Evolutionary conservation across 331 rosid genomes (phyloP).

Genomic region (Rhamnella rubrinervis): DNA sequence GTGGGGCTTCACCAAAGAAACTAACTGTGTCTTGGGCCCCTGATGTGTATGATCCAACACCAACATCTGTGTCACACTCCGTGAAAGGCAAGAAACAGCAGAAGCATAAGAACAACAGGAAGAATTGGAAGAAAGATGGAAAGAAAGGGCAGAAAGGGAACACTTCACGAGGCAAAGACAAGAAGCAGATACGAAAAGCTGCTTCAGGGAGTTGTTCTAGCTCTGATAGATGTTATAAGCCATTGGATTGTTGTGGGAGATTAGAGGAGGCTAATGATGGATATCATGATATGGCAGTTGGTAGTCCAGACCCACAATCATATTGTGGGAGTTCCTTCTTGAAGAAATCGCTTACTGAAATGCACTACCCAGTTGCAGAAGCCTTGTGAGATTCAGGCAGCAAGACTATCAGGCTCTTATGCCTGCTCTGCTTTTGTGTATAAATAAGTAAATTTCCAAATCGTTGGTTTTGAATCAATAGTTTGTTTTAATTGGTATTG

Average conservation of each 20-base stretch:
- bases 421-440: no score
- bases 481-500: no score
- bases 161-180: constrained; percentile 61
- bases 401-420: no score
- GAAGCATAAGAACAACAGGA: constrained; percentile 67
- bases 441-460: no score
- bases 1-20: constrained; percentile 31
- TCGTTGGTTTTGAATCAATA: no score
- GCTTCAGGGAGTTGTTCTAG: constrained; percentile 15
- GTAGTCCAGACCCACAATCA: constrained; percentile 49
- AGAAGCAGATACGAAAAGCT: constrained; percentile 53
- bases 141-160: constrained; percentile 72
- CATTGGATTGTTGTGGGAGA: constrained; percentile 25
- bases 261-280: constrained; percentile 25
- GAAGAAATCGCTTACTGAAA: constrained; percentile 51
- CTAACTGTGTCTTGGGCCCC: constrained; percentile 76
- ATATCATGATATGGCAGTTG: constrained; percentile 38
- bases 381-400: constrained; percentile 42
- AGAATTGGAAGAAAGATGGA: constrained; percentile 51
- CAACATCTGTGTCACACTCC: constrained; percentile 55
- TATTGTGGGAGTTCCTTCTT: constrained; percentile 68
- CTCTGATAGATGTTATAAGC: constrained; percentile 37
- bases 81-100: constrained; percentile 69
- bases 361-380: constrained; percentile 73
- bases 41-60: constrained; percentile 82